Base-by-base conservation (phyloP, 176 grass and related monocot species). In the Musa acuminata region DNA sequence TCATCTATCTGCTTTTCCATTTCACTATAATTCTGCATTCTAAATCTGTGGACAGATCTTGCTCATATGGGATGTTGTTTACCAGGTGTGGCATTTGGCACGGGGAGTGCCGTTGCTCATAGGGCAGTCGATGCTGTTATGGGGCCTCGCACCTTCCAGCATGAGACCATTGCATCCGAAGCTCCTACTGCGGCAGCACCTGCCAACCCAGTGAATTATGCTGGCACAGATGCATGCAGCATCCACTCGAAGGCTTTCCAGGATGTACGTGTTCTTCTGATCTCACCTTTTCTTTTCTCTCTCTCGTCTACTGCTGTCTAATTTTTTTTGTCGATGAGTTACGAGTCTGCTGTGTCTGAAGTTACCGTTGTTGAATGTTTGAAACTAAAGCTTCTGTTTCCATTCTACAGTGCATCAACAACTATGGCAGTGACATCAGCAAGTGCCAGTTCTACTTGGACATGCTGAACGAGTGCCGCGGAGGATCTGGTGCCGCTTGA, bases 401-500 rank as follows among this genome's bases (percentile, higher is more conserved):
- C 35, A 43, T 43, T 43, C 35, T 83, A 51, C 85, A 84, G 85
- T 84, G 84, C 51, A 75, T 69, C 60, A 68, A 76, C 68, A 69
- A 78, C 24, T 60, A 82, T 53, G 73, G 55, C n/a, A 91, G 77
- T 55, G 82, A 85, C 80, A 83, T 91, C 79, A 78, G 85, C 76
- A 80, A n/a, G 67, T 91, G 88, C 72, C 88, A 91, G 62, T 71
- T 74, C 49, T 84, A 85, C 49, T 17, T 82, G 22, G 73, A 91
- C 77, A 75, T 85, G 80, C 76, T 91, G 64, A 85, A 83, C 10
- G 80, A 91, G 8, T 87, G 89, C 80, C 82, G 80, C 55, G 65
- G 79, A 49, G 50, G 64, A 49, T 76, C 83, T 23, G 54, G 74
- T 72, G 13, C 53, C 12, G 43, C 11, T 19, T 77, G 60, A 35